phyloP scores from a whole-genome alignment of 768 basidiomycete genomes.

The Lentinus brumalis region DNA sequence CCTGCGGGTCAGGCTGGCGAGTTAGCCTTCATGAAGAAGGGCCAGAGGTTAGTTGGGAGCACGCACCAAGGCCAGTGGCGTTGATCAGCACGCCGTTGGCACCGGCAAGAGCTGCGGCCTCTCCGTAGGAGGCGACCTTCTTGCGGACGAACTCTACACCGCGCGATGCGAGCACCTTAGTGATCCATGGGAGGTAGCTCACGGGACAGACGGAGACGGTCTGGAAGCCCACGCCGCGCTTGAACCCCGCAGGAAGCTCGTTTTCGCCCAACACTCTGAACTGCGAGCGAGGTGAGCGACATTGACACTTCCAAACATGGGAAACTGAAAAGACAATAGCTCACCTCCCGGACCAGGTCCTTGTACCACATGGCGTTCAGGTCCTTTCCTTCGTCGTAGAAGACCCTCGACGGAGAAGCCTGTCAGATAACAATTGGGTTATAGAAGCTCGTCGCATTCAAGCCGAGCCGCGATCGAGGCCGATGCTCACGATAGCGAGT shows the following conservation, averaged over 20 bases:
- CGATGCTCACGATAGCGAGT: conserved; percentile 39
- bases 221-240: conserved; percentile 44
- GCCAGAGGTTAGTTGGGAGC: neutral
- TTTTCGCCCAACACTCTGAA: conserved; percentile 34
- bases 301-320: neutral
- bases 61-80: conserved; percentile 54
- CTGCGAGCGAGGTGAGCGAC: conserved; percentile 22
- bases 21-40: neutral
- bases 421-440: conserved; percentile 13
- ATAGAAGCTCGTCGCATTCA: neutral
- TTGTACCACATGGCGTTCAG: conserved; percentile 39
- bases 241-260: conserved; percentile 38
- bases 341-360: conserved; percentile 42
- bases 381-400: conserved; percentile 24
- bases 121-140: conserved; percentile 45
- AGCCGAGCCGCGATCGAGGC: neutral
- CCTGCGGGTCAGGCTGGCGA: conserved; percentile 37
- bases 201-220: conserved; percentile 54
- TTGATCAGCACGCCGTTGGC: conserved; percentile 51
- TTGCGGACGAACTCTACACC: conserved; percentile 48
- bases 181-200: conserved; percentile 52
- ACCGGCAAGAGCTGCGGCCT: conserved; percentile 44
- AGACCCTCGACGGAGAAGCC: conserved; percentile 42
- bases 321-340: conserved; percentile 8
- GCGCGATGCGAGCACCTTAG: conserved; percentile 37